Conservation (phyloP, 805 yeast genomes). For the Ogataea parapolymorpha region DNA sequence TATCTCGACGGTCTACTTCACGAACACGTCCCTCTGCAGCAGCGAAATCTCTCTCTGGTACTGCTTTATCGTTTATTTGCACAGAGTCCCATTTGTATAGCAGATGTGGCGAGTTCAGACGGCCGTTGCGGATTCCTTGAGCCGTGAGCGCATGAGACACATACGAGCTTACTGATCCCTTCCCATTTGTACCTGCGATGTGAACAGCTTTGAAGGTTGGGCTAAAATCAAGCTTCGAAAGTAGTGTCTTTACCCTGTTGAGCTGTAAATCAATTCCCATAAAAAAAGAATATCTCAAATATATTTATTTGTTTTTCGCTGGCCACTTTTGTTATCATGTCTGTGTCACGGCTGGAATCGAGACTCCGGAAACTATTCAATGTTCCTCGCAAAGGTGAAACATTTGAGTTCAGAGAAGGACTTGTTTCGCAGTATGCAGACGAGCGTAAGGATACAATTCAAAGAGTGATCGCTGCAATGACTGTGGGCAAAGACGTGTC, state of each 20-base stretch:
- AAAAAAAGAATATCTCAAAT: not conserved
- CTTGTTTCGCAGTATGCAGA: slow-evolving; percentile 91
- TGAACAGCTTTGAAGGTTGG: slow-evolving; percentile 74
- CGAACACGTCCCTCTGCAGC: slow-evolving; percentile 42
- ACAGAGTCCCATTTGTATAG: slow-evolving; percentile 73
- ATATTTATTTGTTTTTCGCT: slow-evolving; percentile 4
- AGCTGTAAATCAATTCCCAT: slow-evolving; percentile 63
- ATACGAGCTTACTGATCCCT: slow-evolving; percentile 89
- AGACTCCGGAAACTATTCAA: slow-evolving; percentile 55
- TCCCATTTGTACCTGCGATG: slow-evolving; percentile 95
- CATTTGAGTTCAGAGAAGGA: slow-evolving; percentile 87
- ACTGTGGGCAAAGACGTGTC: slow-evolving; percentile 96
- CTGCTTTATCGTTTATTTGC: slow-evolving; percentile 56
- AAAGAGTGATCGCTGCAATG: slow-evolving; percentile 96
- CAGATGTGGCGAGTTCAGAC: slow-evolving; percentile 88
- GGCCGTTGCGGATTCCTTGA: slow-evolving; percentile 56
- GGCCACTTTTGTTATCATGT: slow-evolving; percentile 10
- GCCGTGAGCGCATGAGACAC: slow-evolving; percentile 58
- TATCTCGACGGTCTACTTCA: slow-evolving; percentile 35
- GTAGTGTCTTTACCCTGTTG: slow-evolving; percentile 43
- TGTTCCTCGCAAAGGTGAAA: slow-evolving; percentile 64
- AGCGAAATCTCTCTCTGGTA: slow-evolving; percentile 45
- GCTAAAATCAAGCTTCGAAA: slow-evolving; percentile 61
- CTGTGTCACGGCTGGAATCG: slow-evolving; percentile 40
- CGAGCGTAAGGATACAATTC: slow-evolving; percentile 95